A percentile compares a stretch with the other conserved stretches of the same genome.
phyloP scores from a whole-genome alignment of 1,284 basidiomycete species.

The Tetrapyrgos nigripes region DNA sequence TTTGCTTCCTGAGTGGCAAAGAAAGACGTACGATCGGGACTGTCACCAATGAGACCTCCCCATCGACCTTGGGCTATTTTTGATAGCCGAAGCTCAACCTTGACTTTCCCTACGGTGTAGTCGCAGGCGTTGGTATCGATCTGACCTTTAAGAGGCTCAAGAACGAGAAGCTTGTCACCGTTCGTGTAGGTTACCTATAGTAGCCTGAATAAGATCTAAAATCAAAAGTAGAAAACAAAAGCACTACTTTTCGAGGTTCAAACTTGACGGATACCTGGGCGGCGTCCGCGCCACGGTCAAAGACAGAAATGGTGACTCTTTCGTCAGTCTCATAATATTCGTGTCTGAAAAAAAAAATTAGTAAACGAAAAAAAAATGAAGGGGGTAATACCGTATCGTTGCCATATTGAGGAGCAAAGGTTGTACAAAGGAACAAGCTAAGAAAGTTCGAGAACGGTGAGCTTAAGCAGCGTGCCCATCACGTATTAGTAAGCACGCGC shows the following conservation, averaged over 20 bases:
- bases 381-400: slow-evolving; percentile 41
- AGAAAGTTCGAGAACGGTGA: slow-evolving; percentile 6
- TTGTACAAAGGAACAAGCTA: neutral
- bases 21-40: slow-evolving; percentile 68
- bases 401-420: slow-evolving; percentile 36
- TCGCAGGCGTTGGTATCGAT: slow-evolving; percentile 71
- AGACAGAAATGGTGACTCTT: slow-evolving; percentile 75
- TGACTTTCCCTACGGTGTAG: slow-evolving; percentile 81
- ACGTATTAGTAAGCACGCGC: too few relatives aligned
- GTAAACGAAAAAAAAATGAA: neutral
- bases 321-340: slow-evolving; percentile 91
- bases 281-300: slow-evolving; percentile 80
- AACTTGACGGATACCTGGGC: slow-evolving; percentile 68
- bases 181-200: slow-evolving; percentile 64
- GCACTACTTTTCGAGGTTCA: slow-evolving; percentile 64
- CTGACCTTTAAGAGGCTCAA: slow-evolving; percentile 83
- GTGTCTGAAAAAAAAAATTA: slow-evolving; percentile 57
- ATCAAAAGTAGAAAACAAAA: neutral
- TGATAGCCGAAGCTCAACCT: slow-evolving; percentile 76
- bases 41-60: slow-evolving; percentile 77
- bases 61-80: slow-evolving; percentile 76
- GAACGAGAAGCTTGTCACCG: slow-evolving; percentile 64
- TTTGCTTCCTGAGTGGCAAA: neutral
- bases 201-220: slow-evolving; percentile 1
- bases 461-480: too few relatives aligned